Evolutionary conservation across 2,329 filamentous ascomycete species (phyloP), one percentile per base, ranked within the genome.

Genomic region (Colletotrichum liriopes): DNA sequence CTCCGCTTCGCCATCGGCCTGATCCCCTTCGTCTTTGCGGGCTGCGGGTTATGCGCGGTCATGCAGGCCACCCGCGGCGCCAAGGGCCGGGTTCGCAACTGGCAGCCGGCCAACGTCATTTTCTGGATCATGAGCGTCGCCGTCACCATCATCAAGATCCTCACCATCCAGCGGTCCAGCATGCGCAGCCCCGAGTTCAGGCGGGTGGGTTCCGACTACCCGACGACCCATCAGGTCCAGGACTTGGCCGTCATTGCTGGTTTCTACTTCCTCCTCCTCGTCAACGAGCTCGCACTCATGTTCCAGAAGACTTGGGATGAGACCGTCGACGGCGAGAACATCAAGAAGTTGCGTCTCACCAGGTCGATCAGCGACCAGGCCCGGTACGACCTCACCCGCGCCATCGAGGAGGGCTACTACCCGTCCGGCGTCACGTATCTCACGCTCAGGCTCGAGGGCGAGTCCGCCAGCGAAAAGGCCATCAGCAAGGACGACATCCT

Each of bases 131-230:
- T 75, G 56, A 75, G 76, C 29, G 61, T 74, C 14, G 72, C 67
- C 49, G 64, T 79, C 35, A 76, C 77, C 14, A 69, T 70, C 5
- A 67, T 76, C 54, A 79, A 79, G 74, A 62, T 76, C 29, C 45
- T 68, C 23, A 67, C 74, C 26, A 66, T 75, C 35, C 43, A 56
- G 45, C 41, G 54, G 47, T 54, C 73, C 71, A 65, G 71, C 69
- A 37, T 70, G 67, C 65, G 64, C 16, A 37, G 26, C 41, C 73
- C 64, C 3, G 63, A 59, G 9, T 65, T 73, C 8, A 66, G 76
- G 14, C 62, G 76, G 7, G 58, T 68, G 41, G 66, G 41, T 18
- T 67, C 72, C 3, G 56, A 68, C 2, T 78, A 78, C 37, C 74
- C 76, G 49, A 74, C 75, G 8, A 71, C 60, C 20, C 75, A 78